Percentiles rank a stretch among this genome's conserved stretches.
These are phyloP conservation scores for Backusella circina DNA, from an alignment of 192 early-diverging fungal species.

Conservation along the genomic window DNA sequence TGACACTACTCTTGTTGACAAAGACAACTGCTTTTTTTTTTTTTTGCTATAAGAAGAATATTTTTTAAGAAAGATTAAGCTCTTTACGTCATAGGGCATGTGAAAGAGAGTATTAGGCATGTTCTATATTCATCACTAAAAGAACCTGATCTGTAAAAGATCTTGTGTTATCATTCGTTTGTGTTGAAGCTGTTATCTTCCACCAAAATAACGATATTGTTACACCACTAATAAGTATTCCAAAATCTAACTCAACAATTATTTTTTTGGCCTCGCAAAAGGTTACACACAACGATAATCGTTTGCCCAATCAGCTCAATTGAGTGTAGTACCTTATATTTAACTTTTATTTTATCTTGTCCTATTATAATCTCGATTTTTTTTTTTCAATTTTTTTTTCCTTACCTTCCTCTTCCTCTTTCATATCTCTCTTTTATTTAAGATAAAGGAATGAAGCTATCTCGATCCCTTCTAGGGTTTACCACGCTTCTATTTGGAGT, in stretches of 20 bases:
- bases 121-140: neutral
- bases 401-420: neutral
- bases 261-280: neutral
- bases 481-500: neutral
- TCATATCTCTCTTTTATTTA: neutral
- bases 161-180: neutral
- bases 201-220: neutral
- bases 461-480: neutral
- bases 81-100: neutral
- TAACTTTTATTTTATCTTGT: neutral
- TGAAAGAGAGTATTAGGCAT: neutral
- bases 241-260: neutral
- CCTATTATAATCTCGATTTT: neutral
- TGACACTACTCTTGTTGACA: neutral
- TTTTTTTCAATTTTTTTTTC: neutral
- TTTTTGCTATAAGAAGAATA: neutral
- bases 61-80: neutral
- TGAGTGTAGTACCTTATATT: neutral
- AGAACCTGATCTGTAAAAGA: neutral
- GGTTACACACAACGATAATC: neutral
- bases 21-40: neutral
- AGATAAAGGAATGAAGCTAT: neutral
- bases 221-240: neutral
- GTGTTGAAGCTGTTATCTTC: neutral
- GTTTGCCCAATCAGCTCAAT: neutral